Percentiles rank a stretch among this genome's conserved stretches.
phyloP scores from a whole-genome alignment of 768 basidiomycete species.

The Serendipita sp. region DNA sequence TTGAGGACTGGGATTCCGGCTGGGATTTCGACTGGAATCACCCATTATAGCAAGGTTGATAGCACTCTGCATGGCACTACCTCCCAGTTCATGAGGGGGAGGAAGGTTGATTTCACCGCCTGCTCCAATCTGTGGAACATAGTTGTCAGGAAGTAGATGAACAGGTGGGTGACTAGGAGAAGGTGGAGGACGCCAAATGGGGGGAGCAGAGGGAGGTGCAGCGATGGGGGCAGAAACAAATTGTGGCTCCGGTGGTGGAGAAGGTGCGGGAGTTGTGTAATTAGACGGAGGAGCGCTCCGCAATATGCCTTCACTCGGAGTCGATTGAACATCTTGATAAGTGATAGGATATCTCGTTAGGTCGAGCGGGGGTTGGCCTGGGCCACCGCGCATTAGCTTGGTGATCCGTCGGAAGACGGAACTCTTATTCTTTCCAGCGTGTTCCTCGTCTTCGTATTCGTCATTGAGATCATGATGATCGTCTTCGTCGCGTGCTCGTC shows the following conservation, averaged over 20 bases:
- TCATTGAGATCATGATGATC: neutral
- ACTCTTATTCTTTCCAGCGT: neutral
- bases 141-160: neutral
- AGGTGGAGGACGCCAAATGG: neutral
- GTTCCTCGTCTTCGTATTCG: neutral
- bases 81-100: slow-evolving; percentile 1
- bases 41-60: neutral
- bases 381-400: neutral
- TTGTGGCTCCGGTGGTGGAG: neutral
- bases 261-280: neutral
- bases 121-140: neutral
- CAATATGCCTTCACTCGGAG: neutral
- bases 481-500: neutral
- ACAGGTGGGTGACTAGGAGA: neutral
- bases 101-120: neutral
- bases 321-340: neutral
- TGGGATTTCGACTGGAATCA: neutral
- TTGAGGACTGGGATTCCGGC: slow-evolving; percentile 1
- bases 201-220: neutral
- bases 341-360: neutral
- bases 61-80: neutral
- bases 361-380: neutral
- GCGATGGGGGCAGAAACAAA: neutral
- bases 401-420: neutral
- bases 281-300: neutral